Evolutionary conservation across 768 basidiomycete genomes (phyloP).

Genomic region (Hericium rajendrae): DNA sequence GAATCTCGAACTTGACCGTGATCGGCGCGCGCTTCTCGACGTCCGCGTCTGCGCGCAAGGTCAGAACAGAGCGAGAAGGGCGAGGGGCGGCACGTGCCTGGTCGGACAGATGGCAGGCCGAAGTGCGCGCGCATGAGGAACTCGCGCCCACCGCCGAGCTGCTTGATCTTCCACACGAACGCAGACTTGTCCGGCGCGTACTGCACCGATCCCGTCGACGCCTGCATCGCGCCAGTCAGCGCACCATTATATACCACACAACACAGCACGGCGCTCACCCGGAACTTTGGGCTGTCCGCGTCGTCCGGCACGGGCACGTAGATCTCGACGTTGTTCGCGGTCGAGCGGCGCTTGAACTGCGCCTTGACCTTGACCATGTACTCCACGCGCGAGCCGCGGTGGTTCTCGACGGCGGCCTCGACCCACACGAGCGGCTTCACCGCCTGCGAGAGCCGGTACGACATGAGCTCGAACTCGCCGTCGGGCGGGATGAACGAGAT

Average conservation of each 20-base stretch:
- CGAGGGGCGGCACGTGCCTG: conserved; percentile 42
- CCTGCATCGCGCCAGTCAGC: conserved; percentile 33
- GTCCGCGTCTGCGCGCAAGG: conserved; percentile 45
- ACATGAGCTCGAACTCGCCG: conserved; percentile 98
- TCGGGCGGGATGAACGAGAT: conserved; percentile 99
- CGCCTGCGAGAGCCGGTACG: conserved; percentile 90
- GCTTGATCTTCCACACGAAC: conserved; percentile 99
- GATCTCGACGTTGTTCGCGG: conserved; percentile 97
- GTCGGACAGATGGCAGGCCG: conserved; percentile 87
- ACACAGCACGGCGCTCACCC: conserved; percentile 41
- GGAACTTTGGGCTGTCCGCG: conserved; percentile 94
- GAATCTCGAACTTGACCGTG: conserved; percentile 96
- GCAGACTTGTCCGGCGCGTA: conserved; percentile 98
- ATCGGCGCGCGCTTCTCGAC: conserved; percentile 88
- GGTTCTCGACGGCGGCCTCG: conserved; percentile 92
- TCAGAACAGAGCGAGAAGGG: no score
- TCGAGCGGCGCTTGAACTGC: conserved; percentile 93
- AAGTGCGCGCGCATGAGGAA: conserved; percentile 99
- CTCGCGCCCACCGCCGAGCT: conserved; percentile 90
- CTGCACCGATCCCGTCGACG: conserved; percentile 90
- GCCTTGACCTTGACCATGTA: conserved; percentile 95
- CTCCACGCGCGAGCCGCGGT: conserved; percentile 87
- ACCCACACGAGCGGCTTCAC: conserved; percentile 98
- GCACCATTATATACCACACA: not conserved
- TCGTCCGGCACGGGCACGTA: conserved; percentile 99